phyloP scores from a whole-genome alignment of 768 basidiomycete genomes.

The Auricularia sp. region DNA sequence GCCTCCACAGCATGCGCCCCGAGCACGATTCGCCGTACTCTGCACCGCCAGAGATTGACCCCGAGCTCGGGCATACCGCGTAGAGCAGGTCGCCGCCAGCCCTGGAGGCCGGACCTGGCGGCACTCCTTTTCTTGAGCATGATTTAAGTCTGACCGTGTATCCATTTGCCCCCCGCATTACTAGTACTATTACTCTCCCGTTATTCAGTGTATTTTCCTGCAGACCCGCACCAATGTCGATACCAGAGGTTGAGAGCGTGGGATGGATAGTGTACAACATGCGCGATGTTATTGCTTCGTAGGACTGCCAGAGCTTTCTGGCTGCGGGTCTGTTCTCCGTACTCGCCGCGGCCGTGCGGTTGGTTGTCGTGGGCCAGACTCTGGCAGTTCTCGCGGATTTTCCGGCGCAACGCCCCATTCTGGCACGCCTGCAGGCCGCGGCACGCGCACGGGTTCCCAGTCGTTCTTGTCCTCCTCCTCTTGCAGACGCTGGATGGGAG shows the following conservation, averaged over 20 bases:
- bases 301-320: background rate
- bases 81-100: background rate
- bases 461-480: constrained; percentile 49
- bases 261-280: background rate
- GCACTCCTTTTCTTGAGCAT: too few species aligned
- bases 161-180: too few species aligned
- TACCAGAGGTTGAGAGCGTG: background rate
- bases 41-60: background rate
- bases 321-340: background rate
- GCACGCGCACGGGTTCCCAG: constrained; percentile 82
- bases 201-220: too few species aligned
- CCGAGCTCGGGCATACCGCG: background rate
- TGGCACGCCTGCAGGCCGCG: constrained; percentile 74
- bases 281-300: background rate
- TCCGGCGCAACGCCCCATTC: constrained; percentile 83
- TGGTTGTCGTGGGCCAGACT: background rate
- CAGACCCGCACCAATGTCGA: background rate
- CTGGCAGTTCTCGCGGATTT: constrained; percentile 1
- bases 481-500: constrained; percentile 45
- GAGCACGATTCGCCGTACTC: background rate
- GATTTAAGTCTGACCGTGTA: too few species aligned
- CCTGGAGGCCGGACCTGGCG: too few species aligned
- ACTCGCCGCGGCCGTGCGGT: background rate
- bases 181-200: too few species aligned
- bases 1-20: background rate